These are phyloP conservation scores for Oldenlandia corymbosa DNA, from an alignment of 257 asterid species.

Conservation along the genomic window DNA sequence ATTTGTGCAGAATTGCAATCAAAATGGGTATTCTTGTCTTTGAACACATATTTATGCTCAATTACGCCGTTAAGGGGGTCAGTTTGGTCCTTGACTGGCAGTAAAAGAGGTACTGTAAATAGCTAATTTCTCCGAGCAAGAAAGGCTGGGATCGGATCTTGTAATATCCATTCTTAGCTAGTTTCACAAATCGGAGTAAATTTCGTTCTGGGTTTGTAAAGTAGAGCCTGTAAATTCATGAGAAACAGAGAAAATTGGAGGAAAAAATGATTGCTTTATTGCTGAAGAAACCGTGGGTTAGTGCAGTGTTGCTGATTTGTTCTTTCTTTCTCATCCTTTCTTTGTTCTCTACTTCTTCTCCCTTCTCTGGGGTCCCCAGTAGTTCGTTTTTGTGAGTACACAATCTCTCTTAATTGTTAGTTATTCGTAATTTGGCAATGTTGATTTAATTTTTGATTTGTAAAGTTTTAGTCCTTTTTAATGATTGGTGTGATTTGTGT, in stretches of 20 bases:
- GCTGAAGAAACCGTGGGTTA: slow-evolving; percentile 52
- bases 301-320: slow-evolving; percentile 26
- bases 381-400: slow-evolving; percentile 40
- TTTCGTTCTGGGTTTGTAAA: neutral
- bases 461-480: slow-evolving; percentile 7
- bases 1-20: too few relatives aligned
- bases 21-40: too few relatives aligned
- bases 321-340: slow-evolving; percentile 43
- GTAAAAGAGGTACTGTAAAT: too few relatives aligned
- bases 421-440: neutral
- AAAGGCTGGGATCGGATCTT: slow-evolving; percentile 11
- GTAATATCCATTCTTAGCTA: neutral
- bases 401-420: neutral
- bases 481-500: slow-evolving; percentile 2
- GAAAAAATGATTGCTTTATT: slow-evolving; percentile 39
- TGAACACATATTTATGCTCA: too few relatives aligned
- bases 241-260: neutral
- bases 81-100: too few relatives aligned
- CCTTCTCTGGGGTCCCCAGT: slow-evolving; percentile 26
- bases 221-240: neutral
- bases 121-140: neutral
- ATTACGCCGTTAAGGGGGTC: too few relatives aligned
- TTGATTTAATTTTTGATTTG: neutral
- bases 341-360: slow-evolving; percentile 46
- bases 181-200: neutral